Conservation (phyloP, 306 rosid genomes). For the Vachellia pachyceras region DNA sequence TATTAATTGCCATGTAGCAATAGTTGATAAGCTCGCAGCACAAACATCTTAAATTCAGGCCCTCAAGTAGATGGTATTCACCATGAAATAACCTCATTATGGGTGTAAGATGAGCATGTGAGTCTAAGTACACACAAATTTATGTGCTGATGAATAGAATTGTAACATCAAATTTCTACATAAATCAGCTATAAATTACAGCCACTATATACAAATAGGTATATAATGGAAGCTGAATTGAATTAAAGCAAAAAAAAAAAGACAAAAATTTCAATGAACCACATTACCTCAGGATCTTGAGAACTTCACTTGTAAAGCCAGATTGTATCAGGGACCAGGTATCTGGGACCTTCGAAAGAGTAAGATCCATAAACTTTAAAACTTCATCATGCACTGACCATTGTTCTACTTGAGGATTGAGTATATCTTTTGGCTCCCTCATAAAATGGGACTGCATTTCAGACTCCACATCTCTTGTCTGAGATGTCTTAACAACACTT, state of each 20-base stretch:
- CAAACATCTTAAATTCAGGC: conserved; percentile 16
- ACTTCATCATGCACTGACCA: conserved; percentile 47
- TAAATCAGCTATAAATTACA: neutral
- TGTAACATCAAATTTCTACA: neutral
- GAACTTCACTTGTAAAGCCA: conserved; percentile 56
- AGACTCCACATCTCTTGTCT: conserved; percentile 23
- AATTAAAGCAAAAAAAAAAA: conserved; percentile 3
- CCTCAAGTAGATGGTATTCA: conserved; percentile 2
- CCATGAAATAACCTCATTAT: conserved; percentile 20
- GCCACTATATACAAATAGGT: neutral
- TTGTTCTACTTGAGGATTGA: conserved; percentile 38
- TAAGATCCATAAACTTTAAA: conserved; percentile 48
- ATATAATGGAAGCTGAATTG: conserved; percentile 19
- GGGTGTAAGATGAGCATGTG: neutral
- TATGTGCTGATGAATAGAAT: neutral
- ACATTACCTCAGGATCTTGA: conserved; percentile 64
- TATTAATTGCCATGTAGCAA: neutral
- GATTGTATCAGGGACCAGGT: conserved; percentile 68
- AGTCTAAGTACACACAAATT: neutral
- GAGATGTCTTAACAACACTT: neutral
- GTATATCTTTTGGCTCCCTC: conserved; percentile 40
- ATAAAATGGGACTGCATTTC: conserved; percentile 34
- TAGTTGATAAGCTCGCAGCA: conserved; percentile 13
- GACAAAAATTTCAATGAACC: conserved; percentile 13
- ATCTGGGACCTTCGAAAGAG: conserved; percentile 62